phyloP scores from a whole-genome alignment of 2,329 filamentous ascomycete species.

The Chaetomium olivaceum region DNA sequence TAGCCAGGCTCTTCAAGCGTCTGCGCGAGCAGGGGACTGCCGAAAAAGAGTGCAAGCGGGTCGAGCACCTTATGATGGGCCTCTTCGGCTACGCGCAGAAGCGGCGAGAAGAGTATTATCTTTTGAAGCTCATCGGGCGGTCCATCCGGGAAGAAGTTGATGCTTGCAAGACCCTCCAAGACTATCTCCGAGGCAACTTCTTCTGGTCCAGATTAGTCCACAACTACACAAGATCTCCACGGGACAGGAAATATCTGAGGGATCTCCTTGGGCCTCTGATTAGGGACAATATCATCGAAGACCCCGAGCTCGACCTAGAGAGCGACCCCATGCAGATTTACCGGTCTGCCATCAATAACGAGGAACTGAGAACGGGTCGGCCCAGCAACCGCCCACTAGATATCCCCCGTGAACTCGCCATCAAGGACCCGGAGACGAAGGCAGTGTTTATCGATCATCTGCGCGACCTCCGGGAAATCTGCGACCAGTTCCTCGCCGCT shows the following conservation, averaged over 20 bases:
- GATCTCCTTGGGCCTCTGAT: slow-evolving; percentile 83
- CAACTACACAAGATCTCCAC: slow-evolving; percentile 86
- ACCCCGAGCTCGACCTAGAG: slow-evolving; percentile 86
- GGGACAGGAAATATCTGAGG: slow-evolving; percentile 88
- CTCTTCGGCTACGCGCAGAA: slow-evolving; percentile 98
- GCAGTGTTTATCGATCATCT: slow-evolving; percentile 92
- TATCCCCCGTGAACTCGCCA: slow-evolving; percentile 88
- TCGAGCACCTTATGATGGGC: slow-evolving; percentile 93
- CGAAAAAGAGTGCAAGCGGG: slow-evolving; percentile 89
- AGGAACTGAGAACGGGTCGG: slow-evolving; percentile 87
- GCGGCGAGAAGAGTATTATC: slow-evolving; percentile 92
- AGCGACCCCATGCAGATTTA: slow-evolving; percentile 98
- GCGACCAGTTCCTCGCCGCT: slow-evolving; percentile 81
- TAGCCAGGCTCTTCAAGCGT: slow-evolving; percentile 82
- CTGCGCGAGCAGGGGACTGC: slow-evolving; percentile 80
- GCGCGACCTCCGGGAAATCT: slow-evolving; percentile 90
- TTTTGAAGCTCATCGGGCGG: slow-evolving; percentile 81
- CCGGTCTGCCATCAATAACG: slow-evolving; percentile 91
- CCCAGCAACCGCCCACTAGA: slow-evolving; percentile 80
- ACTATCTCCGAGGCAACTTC: slow-evolving; percentile 85
- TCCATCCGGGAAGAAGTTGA: slow-evolving; percentile 87
- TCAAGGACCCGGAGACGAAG: slow-evolving; percentile 89
- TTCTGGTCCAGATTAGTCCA: slow-evolving; percentile 88
- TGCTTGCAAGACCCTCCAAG: slow-evolving; percentile 69
- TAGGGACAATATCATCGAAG: slow-evolving; percentile 89